Evolutionary conservation across 176 grass and related monocot genomes (phyloP), one percentile per base, ranked within the genome.

Genomic region (bread wheat (Triticum aestivum)): DNA sequence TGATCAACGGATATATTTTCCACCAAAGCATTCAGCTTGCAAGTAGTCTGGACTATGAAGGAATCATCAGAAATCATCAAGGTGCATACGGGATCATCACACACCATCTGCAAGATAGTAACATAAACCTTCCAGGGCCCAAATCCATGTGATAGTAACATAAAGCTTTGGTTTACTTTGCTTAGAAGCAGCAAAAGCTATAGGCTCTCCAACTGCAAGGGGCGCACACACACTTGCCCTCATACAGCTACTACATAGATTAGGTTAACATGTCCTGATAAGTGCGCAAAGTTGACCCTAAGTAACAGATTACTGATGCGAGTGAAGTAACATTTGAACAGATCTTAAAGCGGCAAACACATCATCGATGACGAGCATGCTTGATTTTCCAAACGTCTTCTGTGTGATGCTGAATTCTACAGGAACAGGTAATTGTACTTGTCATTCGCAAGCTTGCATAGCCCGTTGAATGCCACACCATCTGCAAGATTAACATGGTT

Each of bases 381-480:
- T 41, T 58, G 79, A 63, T 69, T 20, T 54, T 45, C 18, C 61
- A 80, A 69, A 87, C 39, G 66, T 80, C 87, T 77, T 89, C 20
- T 23, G 68, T 10, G 14, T 1, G 51, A 83, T 17, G 39, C 52
- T 67, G 45, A 76, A 30, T 61, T 44, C 87, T 89, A 98, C 75
- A 96, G 88, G 81, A 98, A 98, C 65, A 98, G 12, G 51, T 89
- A 69, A 82, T 87, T 94, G 86, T 88, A 85, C 82, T 96, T 90
- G 18, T 86, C 92, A 24, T 79, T 96, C 3, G 88, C 93, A 27
- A 98, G 88, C 81, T 92, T 91, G 92, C 90, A 92, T 44, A 98
- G 75, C 11, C 92, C 92, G 86, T 98, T 89, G 82, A 90, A 96
- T 56, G 90, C 30, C 23, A 75, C 34, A 32, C 66, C 34, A 92